phyloP scores from a whole-genome alignment of 768 basidiomycete species.

The Lactarius sp. region DNA sequence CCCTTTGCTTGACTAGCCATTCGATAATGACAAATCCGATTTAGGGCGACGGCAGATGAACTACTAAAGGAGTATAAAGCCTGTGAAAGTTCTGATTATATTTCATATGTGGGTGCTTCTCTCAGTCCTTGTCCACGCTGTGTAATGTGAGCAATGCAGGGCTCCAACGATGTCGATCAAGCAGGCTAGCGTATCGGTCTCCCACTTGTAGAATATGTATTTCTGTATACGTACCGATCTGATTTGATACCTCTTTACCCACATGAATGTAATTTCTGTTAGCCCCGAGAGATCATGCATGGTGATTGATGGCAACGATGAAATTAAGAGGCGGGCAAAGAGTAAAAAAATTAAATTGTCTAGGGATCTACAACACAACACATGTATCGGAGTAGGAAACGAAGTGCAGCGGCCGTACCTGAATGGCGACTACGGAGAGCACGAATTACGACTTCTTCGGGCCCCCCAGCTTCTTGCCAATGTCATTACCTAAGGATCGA shows the following conservation, averaged over 20 bases:
- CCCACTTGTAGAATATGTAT: neutral
- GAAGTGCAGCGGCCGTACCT: conserved; percentile 28
- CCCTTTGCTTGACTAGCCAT: neutral
- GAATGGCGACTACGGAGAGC: conserved; percentile 35
- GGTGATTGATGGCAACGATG: conserved; percentile 12
- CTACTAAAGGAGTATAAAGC: conserved; percentile 92
- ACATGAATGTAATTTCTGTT: conserved; percentile 23
- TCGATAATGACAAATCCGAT: neutral
- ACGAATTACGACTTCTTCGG: conserved; percentile 62
- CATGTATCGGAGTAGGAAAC: conserved; percentile 24
- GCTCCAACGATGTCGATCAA: conserved; percentile 22
- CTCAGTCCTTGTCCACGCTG: neutral
- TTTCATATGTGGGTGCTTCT: conserved; percentile 61
- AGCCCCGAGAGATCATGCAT: neutral
- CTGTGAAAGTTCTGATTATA: conserved; percentile 93
- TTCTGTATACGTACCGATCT: conserved; percentile 11
- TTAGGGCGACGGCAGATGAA: conserved; percentile 79
- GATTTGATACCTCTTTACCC: neutral
- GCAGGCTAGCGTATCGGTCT: conserved; percentile 9
- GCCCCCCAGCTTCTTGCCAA: conserved; percentile 82
- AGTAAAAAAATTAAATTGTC: conserved; percentile 5
- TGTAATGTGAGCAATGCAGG: conserved; percentile 8
- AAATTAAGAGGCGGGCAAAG: neutral
- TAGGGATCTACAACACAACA: conserved; percentile 22
- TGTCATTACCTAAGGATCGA: conserved; percentile 53